Base-by-base conservation (phyloP, 164 flowering plant genomes). In the Malania oleifera region DNA sequence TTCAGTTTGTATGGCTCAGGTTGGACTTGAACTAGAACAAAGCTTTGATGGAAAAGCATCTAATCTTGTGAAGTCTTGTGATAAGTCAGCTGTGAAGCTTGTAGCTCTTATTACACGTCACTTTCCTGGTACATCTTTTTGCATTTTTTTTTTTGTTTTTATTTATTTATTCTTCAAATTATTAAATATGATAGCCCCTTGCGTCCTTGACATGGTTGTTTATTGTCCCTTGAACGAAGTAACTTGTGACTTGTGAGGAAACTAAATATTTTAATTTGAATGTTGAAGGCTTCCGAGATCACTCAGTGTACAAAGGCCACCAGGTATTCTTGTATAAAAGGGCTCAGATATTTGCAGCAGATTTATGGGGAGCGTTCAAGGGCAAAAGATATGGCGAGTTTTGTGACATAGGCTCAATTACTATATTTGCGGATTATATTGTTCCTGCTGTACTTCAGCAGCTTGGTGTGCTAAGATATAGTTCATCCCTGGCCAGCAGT, bases 311-410 rank as follows among this genome's bases (percentile, higher is more conserved):
- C 75, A 93, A 90, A 80, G 98, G 97, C 25, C 93, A 66, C 73
- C 98, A 90, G 53, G 72, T 93, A 54, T 93, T 93, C 73, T 67
- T 93, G 61, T 93, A 93, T 57, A 93, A 90, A 75, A 83, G 98
- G 72, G 98, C 98, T 57, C 98, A 93, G 77, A 90, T 90, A 68
- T 93, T 90, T 74, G 95, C 75, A 51, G 91, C 97, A n/a, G 98
- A 93, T 72, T 53, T 93, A 53, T 87, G 93, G 89, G 96, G 98
- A 65, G 97, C 98, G 66, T 93, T 90, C 70, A 82, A 77, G 69
- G 97, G 98, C 52, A 72, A 80, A 74, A 80, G 92, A 53, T 90
- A 79, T 76, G 98, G 97, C 0, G 83, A 84, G 56, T 87, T 90
- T 62, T 54, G 57, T 54, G 98, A 93, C 64, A 75, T 90, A 59